A percentile compares a stretch with the other conserved stretches of the same genome.
Conservation (phyloP, 2,329 filamentous ascomycete genomes). For the Colletotrichum simmondsii region DNA sequence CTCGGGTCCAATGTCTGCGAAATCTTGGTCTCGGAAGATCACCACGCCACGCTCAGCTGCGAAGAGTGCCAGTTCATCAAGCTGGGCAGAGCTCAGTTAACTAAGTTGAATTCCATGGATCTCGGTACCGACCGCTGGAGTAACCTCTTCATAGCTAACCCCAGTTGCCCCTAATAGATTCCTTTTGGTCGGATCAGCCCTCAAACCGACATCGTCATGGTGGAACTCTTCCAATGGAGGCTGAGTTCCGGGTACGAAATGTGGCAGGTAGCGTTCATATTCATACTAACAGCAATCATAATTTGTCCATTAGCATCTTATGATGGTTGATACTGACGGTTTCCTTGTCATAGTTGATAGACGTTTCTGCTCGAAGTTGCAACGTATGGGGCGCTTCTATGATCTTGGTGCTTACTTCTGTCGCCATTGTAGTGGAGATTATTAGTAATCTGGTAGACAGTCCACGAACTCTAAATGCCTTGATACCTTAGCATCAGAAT, state of each 20-base stretch:
- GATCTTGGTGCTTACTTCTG: neutral
- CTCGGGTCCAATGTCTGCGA: conserved; percentile 29
- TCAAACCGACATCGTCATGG: neutral
- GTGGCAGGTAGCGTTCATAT: neutral
- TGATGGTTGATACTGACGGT: neutral
- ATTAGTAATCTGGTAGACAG: neutral
- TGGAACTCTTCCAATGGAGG: neutral
- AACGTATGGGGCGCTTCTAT: neutral
- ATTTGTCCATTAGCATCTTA: accelerated
- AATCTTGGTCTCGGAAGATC: conserved; percentile 48
- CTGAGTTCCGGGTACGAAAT: neutral
- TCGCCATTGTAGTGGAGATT: neutral
- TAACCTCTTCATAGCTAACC: neutral
- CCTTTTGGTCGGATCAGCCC: neutral
- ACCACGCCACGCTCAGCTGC: conserved; percentile 53
- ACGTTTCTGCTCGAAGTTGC: neutral
- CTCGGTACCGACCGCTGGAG: neutral
- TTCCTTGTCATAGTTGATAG: neutral
- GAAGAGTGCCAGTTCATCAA: conserved; percentile 52
- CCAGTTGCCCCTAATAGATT: neutral
- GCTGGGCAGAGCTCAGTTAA: conserved; percentile 48
- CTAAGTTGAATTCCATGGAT: conserved; percentile 46
- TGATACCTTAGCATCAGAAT: accelerated
- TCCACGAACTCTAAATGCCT: neutral
- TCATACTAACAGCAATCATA: neutral